These are phyloP conservation scores for Ceratobasidium sp. DNA, from an alignment of 1,284 basidiomycete genomes.

Conservation along the genomic window DNA sequence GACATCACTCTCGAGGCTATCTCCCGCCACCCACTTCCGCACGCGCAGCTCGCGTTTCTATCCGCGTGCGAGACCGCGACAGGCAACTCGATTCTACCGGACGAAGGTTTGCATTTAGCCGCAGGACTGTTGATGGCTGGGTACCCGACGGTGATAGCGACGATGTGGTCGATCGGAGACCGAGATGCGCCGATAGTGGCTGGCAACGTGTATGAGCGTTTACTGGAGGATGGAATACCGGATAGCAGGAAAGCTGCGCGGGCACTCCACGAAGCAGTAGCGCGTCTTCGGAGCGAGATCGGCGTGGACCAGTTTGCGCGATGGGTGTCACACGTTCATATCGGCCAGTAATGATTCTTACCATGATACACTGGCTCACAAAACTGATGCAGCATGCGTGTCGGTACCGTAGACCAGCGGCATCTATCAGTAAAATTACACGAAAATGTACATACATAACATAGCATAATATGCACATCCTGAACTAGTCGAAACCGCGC, in stretches of 20 bases:
- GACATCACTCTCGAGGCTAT: neutral
- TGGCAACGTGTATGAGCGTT: neutral
- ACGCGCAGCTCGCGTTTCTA: neutral
- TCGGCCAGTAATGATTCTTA: neutral
- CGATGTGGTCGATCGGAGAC: constrained; percentile 15
- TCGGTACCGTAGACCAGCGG: too few species aligned
- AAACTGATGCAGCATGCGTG: too few species aligned
- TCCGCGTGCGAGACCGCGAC: constrained; percentile 14
- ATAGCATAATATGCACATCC: too few species aligned
- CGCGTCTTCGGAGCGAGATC: neutral
- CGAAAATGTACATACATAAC: too few species aligned
- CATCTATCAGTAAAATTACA: too few species aligned
- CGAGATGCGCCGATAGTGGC: constrained; percentile 7
- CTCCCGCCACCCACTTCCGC: neutral
- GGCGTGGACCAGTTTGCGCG: neutral
- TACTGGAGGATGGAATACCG: neutral
- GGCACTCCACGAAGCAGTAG: neutral
- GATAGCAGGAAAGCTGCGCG: constrained; percentile 2
- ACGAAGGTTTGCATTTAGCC: constrained; percentile 45
- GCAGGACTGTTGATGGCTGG: constrained; percentile 45
- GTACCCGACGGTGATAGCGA: constrained; percentile 20
- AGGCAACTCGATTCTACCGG: constrained; percentile 43
- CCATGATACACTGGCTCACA: too few species aligned
- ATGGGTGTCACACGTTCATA: constrained; percentile 16
- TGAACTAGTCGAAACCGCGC: too few species aligned